Percentiles rank a stretch among this genome's conserved stretches.
Evolutionary conservation across 345 rosid genomes (phyloP).

Genomic region (Iberis pinnata): DNA sequence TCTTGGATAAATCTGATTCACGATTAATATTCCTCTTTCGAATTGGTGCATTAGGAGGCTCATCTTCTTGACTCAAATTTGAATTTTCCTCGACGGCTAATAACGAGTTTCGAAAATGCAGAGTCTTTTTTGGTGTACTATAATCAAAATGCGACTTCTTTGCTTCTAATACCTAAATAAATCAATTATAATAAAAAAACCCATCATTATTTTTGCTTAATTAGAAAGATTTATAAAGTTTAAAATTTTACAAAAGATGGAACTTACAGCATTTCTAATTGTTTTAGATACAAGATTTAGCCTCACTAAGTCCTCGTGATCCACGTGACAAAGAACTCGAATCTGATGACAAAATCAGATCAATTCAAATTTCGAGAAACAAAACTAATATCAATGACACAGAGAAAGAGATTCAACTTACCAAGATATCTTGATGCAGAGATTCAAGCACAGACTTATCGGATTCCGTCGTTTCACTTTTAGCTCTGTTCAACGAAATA

Average conservation of each 20-base stretch:
- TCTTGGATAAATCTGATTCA: too few relatives aligned
- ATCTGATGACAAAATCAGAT: constrained; percentile 20
- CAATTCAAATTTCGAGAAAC: too few relatives aligned
- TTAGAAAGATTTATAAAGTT: constrained; percentile 1
- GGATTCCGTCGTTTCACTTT: constrained; percentile 1
- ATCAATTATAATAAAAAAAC: background rate
- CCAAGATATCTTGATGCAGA: constrained; percentile 33
- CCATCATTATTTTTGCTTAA: background rate
- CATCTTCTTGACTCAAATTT: too few relatives aligned
- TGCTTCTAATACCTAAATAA: too few relatives aligned
- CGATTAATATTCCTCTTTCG: too few relatives aligned
- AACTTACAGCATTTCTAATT: constrained; percentile 23
- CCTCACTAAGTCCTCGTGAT: constrained; percentile 22
- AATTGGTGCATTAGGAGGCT: too few relatives aligned
- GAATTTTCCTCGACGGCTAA: too few relatives aligned
- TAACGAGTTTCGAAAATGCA: too few relatives aligned
- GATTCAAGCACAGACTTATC: constrained; percentile 20
- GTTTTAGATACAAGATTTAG: constrained; percentile 26
- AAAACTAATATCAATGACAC: background rate
- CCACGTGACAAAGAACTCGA: constrained; percentile 29
- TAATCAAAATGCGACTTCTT: too few relatives aligned
- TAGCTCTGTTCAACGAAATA: constrained; percentile 5
- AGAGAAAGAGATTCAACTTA: constrained; percentile 3
- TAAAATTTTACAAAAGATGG: background rate
- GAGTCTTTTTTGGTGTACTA: too few relatives aligned